Evolutionary conservation across 108 stramenopile genomes (phyloP), one percentile per base, ranked within the genome.

Genomic region (Mediolabrus comicus): DNA sequence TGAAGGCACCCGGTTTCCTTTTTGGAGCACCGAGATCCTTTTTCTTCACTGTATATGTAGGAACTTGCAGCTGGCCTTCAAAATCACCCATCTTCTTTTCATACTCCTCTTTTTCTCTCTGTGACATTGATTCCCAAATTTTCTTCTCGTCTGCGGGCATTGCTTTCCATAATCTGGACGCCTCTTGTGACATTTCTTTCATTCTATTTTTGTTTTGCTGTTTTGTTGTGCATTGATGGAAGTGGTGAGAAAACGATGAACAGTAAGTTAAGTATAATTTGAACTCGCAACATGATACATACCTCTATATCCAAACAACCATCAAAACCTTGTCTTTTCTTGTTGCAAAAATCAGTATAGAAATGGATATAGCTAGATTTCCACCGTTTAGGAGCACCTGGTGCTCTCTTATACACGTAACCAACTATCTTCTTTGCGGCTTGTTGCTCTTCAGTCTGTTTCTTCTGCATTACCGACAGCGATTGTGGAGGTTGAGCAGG

Each of bases 321-420:
- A n/a, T 38, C 64, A 32, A 67, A 34, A 36, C 65, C 61, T 25
- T 77, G 26, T 41, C 69, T 79, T 53, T 77, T 78, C 26, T 41
- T 65, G 41, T 62, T 32, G n/a, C 59, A 22, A 46, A 64, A 71
- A 33, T 75, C 33, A 10, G 71, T 82, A 29, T 68, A 81, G 51
- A 86, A 86, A 25, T 79, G 78, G 35, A 86, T 83, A 52, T 83
- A 86, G 25, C 73, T 70, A 28, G 75, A 77, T 32, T 75, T 81
- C 62, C 81, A 84, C 5, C 84, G 53, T 35, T 81, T 84, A 9
- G 84, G 84, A 28, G 84, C 84, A 14, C 62, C 72, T 0, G 84
- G 84, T 11, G 79, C 81, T 57, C 82, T 84, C 19, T 71, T 71
- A 53, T 62, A 71, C 31, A 71, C 70, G 35, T 49, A 49, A 8